Evolutionary conservation across 1,139 yeast species (phyloP), one percentile per base, ranked within the genome.

Genomic region (Saccharomyces hybrid): DNA sequence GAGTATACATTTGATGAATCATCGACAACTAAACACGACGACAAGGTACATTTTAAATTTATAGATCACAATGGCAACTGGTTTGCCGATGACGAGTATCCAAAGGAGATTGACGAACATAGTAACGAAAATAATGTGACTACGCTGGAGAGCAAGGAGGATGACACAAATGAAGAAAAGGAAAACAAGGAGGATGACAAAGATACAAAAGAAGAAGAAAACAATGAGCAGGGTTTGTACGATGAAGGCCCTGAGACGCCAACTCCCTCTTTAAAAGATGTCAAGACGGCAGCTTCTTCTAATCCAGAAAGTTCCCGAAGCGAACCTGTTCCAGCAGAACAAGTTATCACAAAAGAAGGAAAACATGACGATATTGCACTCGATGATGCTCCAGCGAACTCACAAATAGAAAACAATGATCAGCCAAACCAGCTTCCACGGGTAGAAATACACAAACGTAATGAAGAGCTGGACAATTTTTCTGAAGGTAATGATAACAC

Each of bases 81-180:
- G 89, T 66, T 71, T 52, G 76, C 78, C 13, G 77, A 79, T 52
- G 70, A 73, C 11, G 62, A 71, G 34, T 80, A 78, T 62, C 72
- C 73, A 51, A 68, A 74, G 47, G 76, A 77, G 57, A 70, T 72
- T 5, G 88, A 83, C 64, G 80, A 73, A 11, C 63, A 71, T 47
- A 88, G 86, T 38, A 82, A 76, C 63, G 77, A 76, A 52, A 84
- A 84, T 73, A 84, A 84, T 62, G 76, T 75, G 11, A 25, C 14
- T 3, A 50, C 50, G 27, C 26, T 11, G 20, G n/a, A 27, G 9
- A 41, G 14, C 50, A 31, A 30, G 8, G 44, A 25, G 30, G 13
- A 28, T 6, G 50, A 9, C 11, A 11, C 11, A 28, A 30, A 8
- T 9, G 13, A 30, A 8, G 48, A 27, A 47, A 48, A 11, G 13